These are phyloP conservation scores for Raphanus hybrid DNA, from an alignment of 441 rosid species.

Conservation along the genomic window DNA sequence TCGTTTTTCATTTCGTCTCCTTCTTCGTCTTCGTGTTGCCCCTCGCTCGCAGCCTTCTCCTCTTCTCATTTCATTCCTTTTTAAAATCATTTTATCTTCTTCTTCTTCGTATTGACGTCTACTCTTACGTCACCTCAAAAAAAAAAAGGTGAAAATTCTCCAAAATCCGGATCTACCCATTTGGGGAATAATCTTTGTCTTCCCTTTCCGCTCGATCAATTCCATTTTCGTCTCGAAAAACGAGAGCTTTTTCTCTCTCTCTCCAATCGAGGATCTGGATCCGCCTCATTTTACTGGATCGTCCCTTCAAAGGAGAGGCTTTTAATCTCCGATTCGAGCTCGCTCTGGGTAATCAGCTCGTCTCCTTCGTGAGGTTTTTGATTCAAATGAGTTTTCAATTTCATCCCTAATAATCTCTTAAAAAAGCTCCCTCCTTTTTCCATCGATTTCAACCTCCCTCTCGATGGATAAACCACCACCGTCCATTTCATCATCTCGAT, in stretches of 20 bases:
- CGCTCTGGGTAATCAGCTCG: too few relatives aligned
- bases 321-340: slow-evolving; percentile 4
- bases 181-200: too few relatives aligned
- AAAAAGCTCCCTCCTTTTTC: too few relatives aligned
- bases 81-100: neutral
- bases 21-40: neutral
- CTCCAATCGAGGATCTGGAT: neutral
- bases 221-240: slow-evolving; percentile 4
- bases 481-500: too few relatives aligned
- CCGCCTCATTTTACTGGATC: neutral
- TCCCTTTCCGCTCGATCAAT: too few relatives aligned
- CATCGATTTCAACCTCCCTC: too few relatives aligned
- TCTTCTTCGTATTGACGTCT: slow-evolving; percentile 31
- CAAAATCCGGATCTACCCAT: too few relatives aligned
- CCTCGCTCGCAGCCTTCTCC: neutral
- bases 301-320: neutral
- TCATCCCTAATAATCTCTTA: too few relatives aligned
- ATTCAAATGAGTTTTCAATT: too few relatives aligned
- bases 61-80: neutral
- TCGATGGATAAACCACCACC: too few relatives aligned
- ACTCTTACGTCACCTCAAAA: slow-evolving; percentile 17
- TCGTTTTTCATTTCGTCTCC: neutral
- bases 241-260: neutral
- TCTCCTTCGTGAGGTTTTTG: too few relatives aligned
- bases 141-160: too few relatives aligned